phyloP scores from a whole-genome alignment of 163 green algal species.

The Chloromonas sp. region DNA sequence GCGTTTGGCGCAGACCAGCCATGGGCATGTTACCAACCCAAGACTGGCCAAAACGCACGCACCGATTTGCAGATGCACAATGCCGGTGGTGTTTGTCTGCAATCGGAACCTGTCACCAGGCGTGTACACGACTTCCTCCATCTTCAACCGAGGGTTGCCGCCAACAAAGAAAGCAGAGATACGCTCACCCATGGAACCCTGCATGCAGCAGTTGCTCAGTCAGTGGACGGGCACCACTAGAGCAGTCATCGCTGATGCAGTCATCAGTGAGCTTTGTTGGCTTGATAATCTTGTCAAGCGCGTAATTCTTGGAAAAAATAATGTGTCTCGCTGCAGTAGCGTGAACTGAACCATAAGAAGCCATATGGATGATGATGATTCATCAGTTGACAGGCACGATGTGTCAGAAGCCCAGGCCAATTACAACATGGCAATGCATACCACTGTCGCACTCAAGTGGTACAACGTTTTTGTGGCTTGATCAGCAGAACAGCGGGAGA shows the following conservation, averaged over 20 bases:
- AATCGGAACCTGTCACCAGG: constrained; percentile 71
- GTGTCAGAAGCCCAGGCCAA: too few species aligned
- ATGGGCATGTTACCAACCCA: background rate
- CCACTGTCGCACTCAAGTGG: too few species aligned
- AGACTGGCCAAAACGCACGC: background rate
- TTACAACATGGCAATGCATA: too few species aligned
- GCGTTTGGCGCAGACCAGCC: background rate
- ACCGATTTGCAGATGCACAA: constrained; percentile 59
- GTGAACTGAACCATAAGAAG: background rate
- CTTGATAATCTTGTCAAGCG: background rate
- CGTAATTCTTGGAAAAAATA: background rate
- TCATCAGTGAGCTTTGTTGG: background rate
- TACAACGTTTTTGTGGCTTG: too few species aligned
- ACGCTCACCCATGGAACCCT: constrained; percentile 51
- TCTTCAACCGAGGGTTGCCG: constrained; percentile 54
- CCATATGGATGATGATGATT: too few species aligned
- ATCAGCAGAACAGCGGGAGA: too few species aligned
- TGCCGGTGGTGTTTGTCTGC: constrained; percentile 53
- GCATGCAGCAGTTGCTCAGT: background rate
- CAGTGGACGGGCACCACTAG: background rate
- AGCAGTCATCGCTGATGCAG: background rate
- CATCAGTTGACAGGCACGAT: too few species aligned
- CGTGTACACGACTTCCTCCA: constrained; percentile 62
- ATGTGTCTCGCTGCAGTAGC: background rate
- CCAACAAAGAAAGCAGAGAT: constrained; percentile 62